A percentile compares a stretch with the other conserved stretches of the same genome.
Evolutionary conservation across 2,329 filamentous ascomycete species (phyloP).

Genomic region (Clarireedia homoeocarpa): DNA sequence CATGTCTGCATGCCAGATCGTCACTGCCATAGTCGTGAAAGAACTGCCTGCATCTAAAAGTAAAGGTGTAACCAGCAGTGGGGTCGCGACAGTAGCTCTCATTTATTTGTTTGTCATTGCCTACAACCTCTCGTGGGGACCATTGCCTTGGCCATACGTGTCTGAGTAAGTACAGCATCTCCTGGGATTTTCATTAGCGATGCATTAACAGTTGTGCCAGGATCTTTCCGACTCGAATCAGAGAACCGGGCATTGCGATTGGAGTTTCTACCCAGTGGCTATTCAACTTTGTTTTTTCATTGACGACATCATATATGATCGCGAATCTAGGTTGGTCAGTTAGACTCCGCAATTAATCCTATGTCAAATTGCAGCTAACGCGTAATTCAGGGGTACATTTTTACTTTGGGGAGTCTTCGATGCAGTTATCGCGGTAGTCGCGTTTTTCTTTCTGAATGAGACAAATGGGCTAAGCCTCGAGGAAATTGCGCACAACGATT

Average conservation of each 20-base stretch:
- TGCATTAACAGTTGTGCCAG: conserved; percentile 27
- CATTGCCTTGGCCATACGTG: conserved; percentile 43
- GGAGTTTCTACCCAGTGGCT: conserved; percentile 44
- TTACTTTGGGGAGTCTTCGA: conserved; percentile 39
- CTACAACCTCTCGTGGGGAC: conserved; percentile 44
- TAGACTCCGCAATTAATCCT: background rate
- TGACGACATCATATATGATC: conserved; percentile 44
- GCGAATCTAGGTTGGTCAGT: conserved; percentile 33
- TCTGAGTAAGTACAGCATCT: conserved; percentile 36
- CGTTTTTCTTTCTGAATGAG: conserved; percentile 52
- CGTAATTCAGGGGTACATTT: conserved; percentile 30
- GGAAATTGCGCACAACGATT: conserved; percentile 33
- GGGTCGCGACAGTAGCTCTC: conserved; percentile 43
- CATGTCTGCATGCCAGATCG: conserved; percentile 40
- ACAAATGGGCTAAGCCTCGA: conserved; percentile 63
- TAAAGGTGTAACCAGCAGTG: conserved; percentile 32
- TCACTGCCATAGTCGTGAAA: conserved; percentile 38
- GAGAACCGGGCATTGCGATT: conserved; percentile 41
- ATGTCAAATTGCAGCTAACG: background rate
- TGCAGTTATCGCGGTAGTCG: conserved; percentile 34
- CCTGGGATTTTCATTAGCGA: conserved; percentile 31
- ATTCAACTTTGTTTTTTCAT: conserved; percentile 43
- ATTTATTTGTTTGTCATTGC: conserved; percentile 48
- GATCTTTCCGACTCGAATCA: background rate
- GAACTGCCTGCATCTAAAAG: conserved; percentile 28